Evolutionary conservation across 345 rosid genomes (phyloP), one percentile per base, ranked within the genome.

Genomic region (Noccaea bulbosa): DNA sequence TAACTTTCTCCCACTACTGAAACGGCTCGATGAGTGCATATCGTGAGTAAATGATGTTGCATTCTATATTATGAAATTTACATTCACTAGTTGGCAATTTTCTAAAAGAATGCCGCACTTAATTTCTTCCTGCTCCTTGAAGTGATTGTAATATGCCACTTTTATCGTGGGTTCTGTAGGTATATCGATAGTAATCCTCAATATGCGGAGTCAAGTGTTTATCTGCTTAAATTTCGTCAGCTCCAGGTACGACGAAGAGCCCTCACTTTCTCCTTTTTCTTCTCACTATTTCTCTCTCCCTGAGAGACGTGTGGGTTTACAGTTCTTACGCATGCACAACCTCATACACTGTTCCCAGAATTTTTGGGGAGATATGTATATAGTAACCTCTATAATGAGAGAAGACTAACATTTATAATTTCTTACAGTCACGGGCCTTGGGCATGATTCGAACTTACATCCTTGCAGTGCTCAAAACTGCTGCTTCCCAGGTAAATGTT

Each of bases 221-320:
- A 91, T 86, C 81, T 93, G 80, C 91, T 93, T 54, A 93, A 93
- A 82, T 93, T 93, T 80, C 93, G 93, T 40, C 98, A 93, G 77
- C 97, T 93, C 62, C 98, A 93, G 97, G 98, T 89, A 77, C 50
- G 84, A 73, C 15, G 10, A 48, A 56, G 61, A 67, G 39, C 52
- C 53, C 11, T 58, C 46, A 33, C 62, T 55, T 20, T 65, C 34
- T 34, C 56, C 56, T 71, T 6, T 57, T 27, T 64, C 30, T 17
- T 51, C 38, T 63, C 11, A 39, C 32, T 33, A 55, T 67, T 32
- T 66, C 16, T 67, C 32, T 54, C 70, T 72, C 30, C 27, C 59
- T 33, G 52, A 44, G 35, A 57, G 12, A 46, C n/a, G 16, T 8
- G 11, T 77, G 44, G 45, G 12, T 50, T 52, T 22, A 63, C 74